Evolutionary conservation across 2,329 filamentous ascomycete genomes (phyloP), one percentile per base, ranked within the genome.

Genomic region (Aureobasidium mangrovei): DNA sequence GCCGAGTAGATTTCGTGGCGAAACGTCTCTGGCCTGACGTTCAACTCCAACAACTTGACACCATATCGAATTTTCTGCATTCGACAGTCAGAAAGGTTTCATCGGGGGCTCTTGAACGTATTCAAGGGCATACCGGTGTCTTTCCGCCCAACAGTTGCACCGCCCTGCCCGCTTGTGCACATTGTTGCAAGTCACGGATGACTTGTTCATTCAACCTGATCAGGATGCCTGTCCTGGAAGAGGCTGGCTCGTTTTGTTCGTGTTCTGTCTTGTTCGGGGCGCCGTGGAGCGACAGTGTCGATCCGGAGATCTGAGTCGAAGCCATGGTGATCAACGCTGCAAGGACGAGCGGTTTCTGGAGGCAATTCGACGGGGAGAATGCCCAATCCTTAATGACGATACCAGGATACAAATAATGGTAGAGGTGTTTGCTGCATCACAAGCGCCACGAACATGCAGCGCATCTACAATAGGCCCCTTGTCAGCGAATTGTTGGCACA

Each of bases 1-100:
- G 68, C 70, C 45, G 64, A 66, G 70, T 83, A 85, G 57, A 85
- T 67, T 67, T 84, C 81, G 60, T 77, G 77, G 57, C 75, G 74
- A 62, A 77, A 74, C 39, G 71, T 72, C 63, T 82, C 78, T 57
- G 77, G 65, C 56, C 69, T 74, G 59, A 78, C 72, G 56, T 76
- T 73, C 61, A 84, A 73, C 32, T 75, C 69, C 58, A 81, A 74
- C 32, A 75, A 75, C 64, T 79, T 79, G 65, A 75, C 75, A 59
- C 77, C 80, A 62, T 77, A 78, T 61, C 77, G 76, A 57, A 84
- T 73, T 65, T 76, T 75, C 68, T 79, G 61, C 62, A 58, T 33
- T 49, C 44, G 39, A 48, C 47, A 51, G 46, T 54, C 46, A 54
- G 54, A 32, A 54, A 48, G 43, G 10, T 29, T 24, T 26, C 32